Conservation (phyloP, 257 asterid genomes). For the Jacaranda copaia region DNA sequence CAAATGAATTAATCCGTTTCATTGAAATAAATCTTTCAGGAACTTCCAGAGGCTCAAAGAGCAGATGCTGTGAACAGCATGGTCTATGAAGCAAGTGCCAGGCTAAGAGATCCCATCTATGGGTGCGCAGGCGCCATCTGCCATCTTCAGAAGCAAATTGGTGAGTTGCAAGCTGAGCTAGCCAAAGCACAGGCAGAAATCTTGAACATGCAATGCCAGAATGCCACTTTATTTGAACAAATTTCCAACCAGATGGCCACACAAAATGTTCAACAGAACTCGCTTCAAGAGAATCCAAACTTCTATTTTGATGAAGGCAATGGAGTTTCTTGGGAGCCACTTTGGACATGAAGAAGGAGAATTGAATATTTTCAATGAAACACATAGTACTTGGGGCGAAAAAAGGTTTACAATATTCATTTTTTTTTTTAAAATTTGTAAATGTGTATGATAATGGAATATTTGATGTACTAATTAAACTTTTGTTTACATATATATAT, state of each 20-base stretch:
- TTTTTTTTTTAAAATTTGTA: neutral
- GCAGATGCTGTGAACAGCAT: slow-evolving; percentile 78
- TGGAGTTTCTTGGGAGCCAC: slow-evolving; percentile 41
- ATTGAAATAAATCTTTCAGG: slow-evolving; percentile 39
- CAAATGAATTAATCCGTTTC: neutral
- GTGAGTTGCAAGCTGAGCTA: slow-evolving; percentile 66
- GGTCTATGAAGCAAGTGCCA: slow-evolving; percentile 82
- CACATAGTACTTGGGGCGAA: neutral
- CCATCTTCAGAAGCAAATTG: slow-evolving; percentile 62
- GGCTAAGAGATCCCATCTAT: slow-evolving; percentile 71
- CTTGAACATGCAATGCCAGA: slow-evolving; percentile 64
- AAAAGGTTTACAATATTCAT: too few relatives aligned
- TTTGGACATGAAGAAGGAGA: slow-evolving; percentile 39
- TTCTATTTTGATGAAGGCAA: slow-evolving; percentile 34
- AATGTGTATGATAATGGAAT: neutral
- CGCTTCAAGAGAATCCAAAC: slow-evolving; percentile 10
- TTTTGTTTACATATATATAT: too few relatives aligned
- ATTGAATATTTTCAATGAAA: neutral
- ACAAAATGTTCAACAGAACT: slow-evolving; percentile 4
- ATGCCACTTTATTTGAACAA: slow-evolving; percentile 34
- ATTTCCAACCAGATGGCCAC: neutral
- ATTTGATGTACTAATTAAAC: too few relatives aligned
- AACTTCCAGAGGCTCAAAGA: slow-evolving; percentile 65
- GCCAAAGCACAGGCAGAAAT: slow-evolving; percentile 69
- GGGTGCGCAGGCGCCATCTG: slow-evolving; percentile 75